These are phyloP conservation scores for Aspergillus mulundensis DNA, from an alignment of 495 filamentous ascomycete species.

Conservation along the genomic window DNA sequence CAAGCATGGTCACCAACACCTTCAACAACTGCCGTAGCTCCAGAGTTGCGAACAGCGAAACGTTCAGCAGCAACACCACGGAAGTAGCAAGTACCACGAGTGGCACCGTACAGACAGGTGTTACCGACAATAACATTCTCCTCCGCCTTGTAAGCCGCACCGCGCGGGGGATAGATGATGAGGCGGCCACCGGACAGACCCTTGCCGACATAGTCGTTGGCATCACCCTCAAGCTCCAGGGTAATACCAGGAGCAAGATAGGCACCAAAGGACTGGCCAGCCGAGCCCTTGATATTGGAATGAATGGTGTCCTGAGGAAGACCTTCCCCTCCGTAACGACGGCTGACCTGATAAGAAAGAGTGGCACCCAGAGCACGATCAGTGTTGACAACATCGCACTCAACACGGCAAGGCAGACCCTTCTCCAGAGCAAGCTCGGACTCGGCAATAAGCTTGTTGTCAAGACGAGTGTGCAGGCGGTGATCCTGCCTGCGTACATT, in stretches of 20 bases:
- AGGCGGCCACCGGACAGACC: constrained; percentile 92
- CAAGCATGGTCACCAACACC: constrained; percentile 97
- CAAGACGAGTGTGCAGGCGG: constrained; percentile 84
- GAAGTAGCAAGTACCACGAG: constrained; percentile 93
- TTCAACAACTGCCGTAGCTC: constrained; percentile 94
- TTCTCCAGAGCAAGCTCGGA: constrained; percentile 96
- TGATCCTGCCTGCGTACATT: constrained; percentile 99
- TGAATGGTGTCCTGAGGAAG: constrained; percentile 94
- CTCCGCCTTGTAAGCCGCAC: constrained; percentile 93
- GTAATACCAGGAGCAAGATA: constrained; percentile 95
- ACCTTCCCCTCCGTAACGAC: constrained; percentile 84
- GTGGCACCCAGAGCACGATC: constrained; percentile 94
- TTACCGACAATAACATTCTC: constrained; percentile 98
- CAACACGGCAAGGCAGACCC: constrained; percentile 89
- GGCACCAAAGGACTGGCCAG: constrained; percentile 96
- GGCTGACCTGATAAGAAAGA: constrained; percentile 94
- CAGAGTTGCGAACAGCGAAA: constrained; percentile 97
- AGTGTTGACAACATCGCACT: constrained; percentile 98
- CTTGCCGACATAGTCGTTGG: constrained; percentile 99
- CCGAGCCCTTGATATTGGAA: constrained; percentile 97
- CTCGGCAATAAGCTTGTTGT: constrained; percentile 98
- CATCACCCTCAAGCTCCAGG: constrained; percentile 93
- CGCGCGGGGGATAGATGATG: constrained; percentile 92
- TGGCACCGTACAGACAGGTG: constrained; percentile 96
- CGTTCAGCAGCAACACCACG: constrained; percentile 95